These are phyloP conservation scores for Botrytis sinoallii DNA, from an alignment of 2,329 filamentous ascomycete genomes.

Conservation along the genomic window DNA sequence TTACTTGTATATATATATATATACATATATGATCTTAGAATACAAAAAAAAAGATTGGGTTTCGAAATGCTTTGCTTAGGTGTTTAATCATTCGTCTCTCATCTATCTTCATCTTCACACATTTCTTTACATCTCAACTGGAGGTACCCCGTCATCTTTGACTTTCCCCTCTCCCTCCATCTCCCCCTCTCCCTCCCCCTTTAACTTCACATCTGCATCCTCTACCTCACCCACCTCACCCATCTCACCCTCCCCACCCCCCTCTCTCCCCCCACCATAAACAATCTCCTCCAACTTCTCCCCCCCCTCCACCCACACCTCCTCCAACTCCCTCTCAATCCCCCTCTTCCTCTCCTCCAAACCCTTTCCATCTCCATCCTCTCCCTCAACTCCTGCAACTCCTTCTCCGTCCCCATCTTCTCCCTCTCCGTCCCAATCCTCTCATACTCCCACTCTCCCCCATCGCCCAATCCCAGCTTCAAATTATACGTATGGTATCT, in stretches of 20 bases:
- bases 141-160: background rate
- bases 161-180: background rate
- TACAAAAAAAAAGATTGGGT: background rate
- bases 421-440: conserved; percentile 90
- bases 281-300: conserved; percentile 26
- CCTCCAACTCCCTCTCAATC: conserved; percentile 75
- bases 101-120: background rate
- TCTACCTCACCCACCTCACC: too few relatives aligned
- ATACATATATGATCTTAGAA: background rate
- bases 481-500: conserved; percentile 94
- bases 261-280: conserved; percentile 20
- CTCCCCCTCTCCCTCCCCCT: background rate
- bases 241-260: too few relatives aligned
- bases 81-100: background rate
- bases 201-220: background rate
- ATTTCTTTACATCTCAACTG: background rate
- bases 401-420: conserved; percentile 89
- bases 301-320: conserved; percentile 38
- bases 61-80: too few relatives aligned
- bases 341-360: conserved; percentile 74
- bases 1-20: too few relatives aligned
- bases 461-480: conserved; percentile 74
- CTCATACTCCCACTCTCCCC: conserved; percentile 86
- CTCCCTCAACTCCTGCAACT: conserved; percentile 80
- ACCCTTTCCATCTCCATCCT: conserved; percentile 75